Conservation (phyloP, 495 filamentous ascomycete genomes). For the Xylaria palmicola region DNA sequence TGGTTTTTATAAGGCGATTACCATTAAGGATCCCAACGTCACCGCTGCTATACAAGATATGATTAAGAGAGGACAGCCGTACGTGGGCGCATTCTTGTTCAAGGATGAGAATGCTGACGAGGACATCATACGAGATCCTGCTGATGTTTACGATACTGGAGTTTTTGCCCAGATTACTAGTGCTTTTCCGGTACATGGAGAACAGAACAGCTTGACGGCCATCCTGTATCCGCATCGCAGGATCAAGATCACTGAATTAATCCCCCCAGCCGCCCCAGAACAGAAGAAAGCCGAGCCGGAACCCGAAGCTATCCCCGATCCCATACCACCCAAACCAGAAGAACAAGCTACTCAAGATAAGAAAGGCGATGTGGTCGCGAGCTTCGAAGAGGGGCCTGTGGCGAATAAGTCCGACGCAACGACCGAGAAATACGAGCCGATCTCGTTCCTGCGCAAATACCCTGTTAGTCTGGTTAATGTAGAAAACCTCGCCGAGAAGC, state of each 20-base stretch:
- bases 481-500: constrained; percentile 85
- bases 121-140: constrained; percentile 81
- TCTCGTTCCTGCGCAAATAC: constrained; percentile 85
- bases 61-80: constrained; percentile 97
- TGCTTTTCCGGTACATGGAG: constrained; percentile 82
- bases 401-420: constrained; percentile 45
- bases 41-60: constrained; percentile 89
- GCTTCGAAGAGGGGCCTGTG: constrained; percentile 81
- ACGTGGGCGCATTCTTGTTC: constrained; percentile 94
- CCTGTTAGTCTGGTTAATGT: constrained; percentile 91
- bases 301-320: constrained; percentile 54
- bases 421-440: constrained; percentile 73
- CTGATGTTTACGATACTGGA: constrained; percentile 91
- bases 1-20: constrained; percentile 98
- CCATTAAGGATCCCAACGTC: constrained; percentile 87
- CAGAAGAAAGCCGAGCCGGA: constrained; percentile 39
- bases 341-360: constrained; percentile 57
- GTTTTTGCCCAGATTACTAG: constrained; percentile 98
- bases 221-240: constrained; percentile 95
- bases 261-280: constrained; percentile 57
- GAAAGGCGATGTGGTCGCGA: constrained; percentile 92
- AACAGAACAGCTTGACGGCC: constrained; percentile 75
- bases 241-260: constrained; percentile 81
- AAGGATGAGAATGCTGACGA: constrained; percentile 93
- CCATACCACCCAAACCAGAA: constrained; percentile 44